Conservation (phyloP, 257 asterid genomes). For the Fraxinus quadrangulata region DNA sequence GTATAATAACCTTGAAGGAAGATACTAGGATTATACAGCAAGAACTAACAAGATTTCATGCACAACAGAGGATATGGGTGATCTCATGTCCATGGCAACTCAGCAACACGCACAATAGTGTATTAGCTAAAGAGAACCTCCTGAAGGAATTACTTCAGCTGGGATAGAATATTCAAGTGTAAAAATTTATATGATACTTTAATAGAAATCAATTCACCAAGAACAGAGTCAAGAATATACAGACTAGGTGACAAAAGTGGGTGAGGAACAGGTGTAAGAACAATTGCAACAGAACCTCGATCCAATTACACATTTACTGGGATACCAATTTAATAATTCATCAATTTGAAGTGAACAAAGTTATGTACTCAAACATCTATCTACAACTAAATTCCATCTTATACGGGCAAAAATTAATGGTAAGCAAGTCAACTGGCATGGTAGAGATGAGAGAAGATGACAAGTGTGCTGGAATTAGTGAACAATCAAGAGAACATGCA, state of each 20-base stretch:
- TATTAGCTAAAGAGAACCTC: background rate
- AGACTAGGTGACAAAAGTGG: background rate
- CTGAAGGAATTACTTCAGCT: background rate
- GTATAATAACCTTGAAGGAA: conserved; percentile 12
- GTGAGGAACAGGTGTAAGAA: background rate
- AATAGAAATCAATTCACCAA: background rate
- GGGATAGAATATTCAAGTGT: background rate
- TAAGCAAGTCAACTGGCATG: background rate
- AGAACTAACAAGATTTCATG: background rate
- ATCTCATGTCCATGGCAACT: background rate
- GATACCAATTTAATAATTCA: background rate
- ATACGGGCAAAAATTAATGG: background rate
- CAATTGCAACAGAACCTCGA: background rate
- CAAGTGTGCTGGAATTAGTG: background rate
- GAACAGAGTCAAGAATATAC: background rate
- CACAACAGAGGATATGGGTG: background rate
- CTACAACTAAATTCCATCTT: background rate
- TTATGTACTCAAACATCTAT: background rate
- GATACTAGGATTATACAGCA: background rate
- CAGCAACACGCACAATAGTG: background rate
- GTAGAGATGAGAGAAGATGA: background rate
- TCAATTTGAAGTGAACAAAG: background rate
- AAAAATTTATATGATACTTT: background rate
- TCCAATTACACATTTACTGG: background rate
- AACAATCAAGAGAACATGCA: background rate